Conservation (phyloP, 2,329 filamentous ascomycete species). For the Diaporthe ilicicola region DNA sequence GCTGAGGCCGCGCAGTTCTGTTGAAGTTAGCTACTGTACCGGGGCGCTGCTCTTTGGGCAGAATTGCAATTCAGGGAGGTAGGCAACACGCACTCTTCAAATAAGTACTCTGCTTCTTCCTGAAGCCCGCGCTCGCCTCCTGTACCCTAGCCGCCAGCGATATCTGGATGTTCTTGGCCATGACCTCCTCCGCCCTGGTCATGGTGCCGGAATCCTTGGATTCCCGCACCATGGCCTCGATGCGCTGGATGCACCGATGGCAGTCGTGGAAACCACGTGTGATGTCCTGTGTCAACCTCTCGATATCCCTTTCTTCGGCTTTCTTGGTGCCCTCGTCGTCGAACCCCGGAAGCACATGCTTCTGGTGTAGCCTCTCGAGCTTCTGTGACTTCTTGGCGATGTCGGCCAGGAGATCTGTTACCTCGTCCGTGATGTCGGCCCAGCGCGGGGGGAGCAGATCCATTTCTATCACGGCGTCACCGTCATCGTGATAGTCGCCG, state of each 20-base stretch:
- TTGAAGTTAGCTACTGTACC: slow-evolving; percentile 35
- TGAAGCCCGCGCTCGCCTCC: slow-evolving; percentile 88
- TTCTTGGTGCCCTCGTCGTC: slow-evolving; percentile 92
- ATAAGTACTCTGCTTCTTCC: slow-evolving; percentile 97
- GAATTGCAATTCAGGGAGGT: neutral
- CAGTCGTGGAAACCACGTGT: slow-evolving; percentile 90
- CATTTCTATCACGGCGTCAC: slow-evolving; percentile 98
- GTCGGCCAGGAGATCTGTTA: slow-evolving; percentile 81
- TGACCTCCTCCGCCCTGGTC: slow-evolving; percentile 86
- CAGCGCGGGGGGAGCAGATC: slow-evolving; percentile 93
- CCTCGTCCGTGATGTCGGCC: slow-evolving; percentile 95
- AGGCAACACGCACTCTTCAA: slow-evolving; percentile 75
- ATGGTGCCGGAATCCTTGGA: slow-evolving; percentile 76
- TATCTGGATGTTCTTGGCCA: slow-evolving; percentile 96
- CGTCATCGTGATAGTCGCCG: slow-evolving; percentile 81
- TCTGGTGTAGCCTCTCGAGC: slow-evolving; percentile 93
- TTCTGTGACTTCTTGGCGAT: slow-evolving; percentile 85
- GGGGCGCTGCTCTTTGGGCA: neutral
- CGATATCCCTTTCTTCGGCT: slow-evolving; percentile 89
- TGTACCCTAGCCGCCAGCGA: slow-evolving; percentile 88
- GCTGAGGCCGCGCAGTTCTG: slow-evolving; percentile 79
- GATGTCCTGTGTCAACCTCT: slow-evolving; percentile 87
- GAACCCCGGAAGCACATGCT: slow-evolving; percentile 95
- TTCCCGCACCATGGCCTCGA: slow-evolving; percentile 88
- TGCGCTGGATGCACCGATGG: slow-evolving; percentile 85